Conservation (phyloP, 2,329 filamentous ascomycete genomes). For the Cadophora gregata region DNA sequence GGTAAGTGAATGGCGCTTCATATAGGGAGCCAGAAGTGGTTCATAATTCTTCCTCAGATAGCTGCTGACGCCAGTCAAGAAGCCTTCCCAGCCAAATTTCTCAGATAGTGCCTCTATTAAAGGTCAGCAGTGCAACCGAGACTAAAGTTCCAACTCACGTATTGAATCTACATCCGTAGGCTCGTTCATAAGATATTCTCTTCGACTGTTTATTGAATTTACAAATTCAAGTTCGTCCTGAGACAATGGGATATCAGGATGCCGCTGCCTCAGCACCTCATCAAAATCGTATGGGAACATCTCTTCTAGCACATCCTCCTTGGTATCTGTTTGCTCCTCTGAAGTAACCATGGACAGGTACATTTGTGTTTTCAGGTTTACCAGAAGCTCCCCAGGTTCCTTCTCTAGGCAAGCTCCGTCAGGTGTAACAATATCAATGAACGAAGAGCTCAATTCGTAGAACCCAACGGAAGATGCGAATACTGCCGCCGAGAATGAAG, state of each 20-base stretch:
- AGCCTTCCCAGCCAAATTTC: slow-evolving; percentile 69
- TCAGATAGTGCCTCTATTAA: slow-evolving; percentile 53
- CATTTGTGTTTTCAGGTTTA: slow-evolving; percentile 71
- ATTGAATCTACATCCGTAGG: slow-evolving; percentile 52
- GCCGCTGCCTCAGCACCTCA: slow-evolving; percentile 57
- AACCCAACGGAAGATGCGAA: slow-evolving; percentile 70
- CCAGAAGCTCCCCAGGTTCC: slow-evolving; percentile 63
- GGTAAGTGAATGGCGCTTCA: slow-evolving; percentile 44
- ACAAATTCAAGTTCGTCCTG: slow-evolving; percentile 66
- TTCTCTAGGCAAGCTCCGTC: slow-evolving; percentile 62
- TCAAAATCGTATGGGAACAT: slow-evolving; percentile 65
- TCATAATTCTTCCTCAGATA: slow-evolving; percentile 66
- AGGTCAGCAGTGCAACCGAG: slow-evolving; percentile 23
- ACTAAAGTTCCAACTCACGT: slow-evolving; percentile 43
- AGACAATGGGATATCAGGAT: slow-evolving; percentile 59
- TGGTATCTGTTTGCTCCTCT: slow-evolving; percentile 53
- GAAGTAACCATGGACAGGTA: slow-evolving; percentile 67
- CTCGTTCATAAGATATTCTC: slow-evolving; percentile 61
- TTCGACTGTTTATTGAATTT: slow-evolving; percentile 57
- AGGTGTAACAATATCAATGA: slow-evolving; percentile 68
- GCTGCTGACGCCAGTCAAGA: slow-evolving; percentile 61
- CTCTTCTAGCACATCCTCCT: slow-evolving; percentile 62
- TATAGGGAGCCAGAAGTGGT: slow-evolving; percentile 53
- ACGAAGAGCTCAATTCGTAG: slow-evolving; percentile 66
- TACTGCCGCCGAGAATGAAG: slow-evolving; percentile 67